Base-by-base conservation (phyloP, 2,329 filamentous ascomycete genomes). In the Meredithiella fracta region DNA sequence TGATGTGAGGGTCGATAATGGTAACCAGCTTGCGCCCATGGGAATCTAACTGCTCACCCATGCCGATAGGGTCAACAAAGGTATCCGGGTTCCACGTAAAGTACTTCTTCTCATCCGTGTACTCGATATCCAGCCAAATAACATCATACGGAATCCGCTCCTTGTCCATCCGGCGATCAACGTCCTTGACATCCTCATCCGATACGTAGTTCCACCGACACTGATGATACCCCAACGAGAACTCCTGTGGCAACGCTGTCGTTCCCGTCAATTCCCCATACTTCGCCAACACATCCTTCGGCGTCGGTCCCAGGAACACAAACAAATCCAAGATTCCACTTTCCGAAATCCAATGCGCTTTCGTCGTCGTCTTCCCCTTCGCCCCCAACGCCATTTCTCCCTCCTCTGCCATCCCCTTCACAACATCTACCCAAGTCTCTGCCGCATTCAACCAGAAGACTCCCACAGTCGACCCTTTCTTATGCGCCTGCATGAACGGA, bases 131-230 rank as follows among this genome's bases (percentile, higher is more conserved):
- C 17, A 98, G 81, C 92, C 92, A 98, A 64, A 98, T 98, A 61
- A 97, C 86, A 69, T 98, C 92, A 71, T 97, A 98, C 0, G 92
- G 92, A 55, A 98, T 96, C 66, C 87, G 83, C 69, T 83, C 80
- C 71, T 92, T 94, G 72, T 97, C 90, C 72, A 98, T 95, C 67
- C 94, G 94, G 61, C 86, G 82, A 67, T 97, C 90, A 44, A 98
- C 91, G 64, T 97, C 90, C 68, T 86, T 94, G 58, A 98, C 90
- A 69, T 98, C 92, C 61, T 96, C 89, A 63, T 96, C 91, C 1
- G 88, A 94, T 57, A 96, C 83, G 66, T 98, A 98, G 71, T 98
- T 98, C 92, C 92, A 98, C 63, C 92, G 85, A 68, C 92, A 97
- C 68, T 98, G 92, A 65, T 98, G 92, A 69, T 97, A 96, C 11